Evolutionary conservation across 441 rosid species (phyloP).

Genomic region (Brassica hybrid): DNA sequence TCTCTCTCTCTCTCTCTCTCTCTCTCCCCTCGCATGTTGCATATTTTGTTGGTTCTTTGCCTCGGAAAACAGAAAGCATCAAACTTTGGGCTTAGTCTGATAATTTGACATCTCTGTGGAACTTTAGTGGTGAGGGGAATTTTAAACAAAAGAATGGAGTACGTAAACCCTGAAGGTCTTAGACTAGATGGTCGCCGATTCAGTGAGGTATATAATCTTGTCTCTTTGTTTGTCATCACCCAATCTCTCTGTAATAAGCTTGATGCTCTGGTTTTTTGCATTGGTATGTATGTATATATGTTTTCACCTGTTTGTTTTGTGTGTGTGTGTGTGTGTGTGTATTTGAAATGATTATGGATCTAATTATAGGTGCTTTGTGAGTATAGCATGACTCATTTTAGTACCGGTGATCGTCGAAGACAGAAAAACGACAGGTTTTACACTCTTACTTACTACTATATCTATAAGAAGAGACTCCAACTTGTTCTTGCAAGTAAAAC

Average conservation of each 20-base stretch:
- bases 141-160: slow-evolving; percentile 53
- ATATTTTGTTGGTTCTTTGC: too few species aligned
- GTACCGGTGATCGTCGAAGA: slow-evolving; percentile 92
- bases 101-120: too few species aligned
- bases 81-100: too few species aligned
- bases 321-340: not conserved
- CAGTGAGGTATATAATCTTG: slow-evolving; percentile 51
- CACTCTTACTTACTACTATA: not conserved
- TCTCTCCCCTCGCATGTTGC: too few species aligned
- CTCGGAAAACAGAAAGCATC: too few species aligned
- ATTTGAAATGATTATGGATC: not conserved
- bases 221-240: too few species aligned
- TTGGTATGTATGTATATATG: slow-evolving; percentile 51
- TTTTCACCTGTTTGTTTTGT: slow-evolving; percentile 20
- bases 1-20: too few species aligned
- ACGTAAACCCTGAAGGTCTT: slow-evolving; percentile 88
- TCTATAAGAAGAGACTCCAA: slow-evolving; percentile 7
- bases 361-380: slow-evolving; percentile 72
- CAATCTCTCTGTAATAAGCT: not conserved
- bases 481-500: slow-evolving; percentile 15
- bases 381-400: slow-evolving; percentile 95
- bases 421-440: slow-evolving; percentile 86
- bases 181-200: slow-evolving; percentile 86
- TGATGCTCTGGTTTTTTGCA: slow-evolving; percentile 39
- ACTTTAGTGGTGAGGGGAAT: too few species aligned